A percentile compares a stretch with the other conserved stretches of the same genome.
Conservation (phyloP, 2,329 filamentous ascomycete species). For the Bretziella fagacearum region DNA sequence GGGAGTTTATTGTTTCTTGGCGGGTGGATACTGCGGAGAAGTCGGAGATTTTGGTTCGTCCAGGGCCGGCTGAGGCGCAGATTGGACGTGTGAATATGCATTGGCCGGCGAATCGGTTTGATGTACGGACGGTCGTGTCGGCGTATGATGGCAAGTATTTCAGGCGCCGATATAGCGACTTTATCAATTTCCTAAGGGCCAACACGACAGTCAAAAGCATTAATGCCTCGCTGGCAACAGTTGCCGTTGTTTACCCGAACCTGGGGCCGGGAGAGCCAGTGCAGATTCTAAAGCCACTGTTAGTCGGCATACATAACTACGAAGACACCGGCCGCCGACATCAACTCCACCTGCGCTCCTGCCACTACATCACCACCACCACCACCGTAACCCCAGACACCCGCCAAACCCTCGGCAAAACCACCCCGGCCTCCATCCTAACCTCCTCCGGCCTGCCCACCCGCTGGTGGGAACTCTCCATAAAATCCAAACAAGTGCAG, state of each 20-base stretch:
- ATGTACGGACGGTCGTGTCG: slow-evolving; percentile 1
- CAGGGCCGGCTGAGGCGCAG: slow-evolving; percentile 4
- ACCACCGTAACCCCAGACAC: background rate
- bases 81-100: slow-evolving; percentile 9
- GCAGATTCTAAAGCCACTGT: background rate
- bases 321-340: background rate
- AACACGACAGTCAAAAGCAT: background rate
- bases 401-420: background rate
- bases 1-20: slow-evolving; percentile 6
- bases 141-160: background rate
- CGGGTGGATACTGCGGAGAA: background rate
- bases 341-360: background rate
- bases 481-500: background rate
- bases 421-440: background rate
- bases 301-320: background rate
- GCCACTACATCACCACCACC: background rate
- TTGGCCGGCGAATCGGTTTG: slow-evolving; percentile 1
- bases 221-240: background rate
- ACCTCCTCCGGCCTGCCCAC: background rate
- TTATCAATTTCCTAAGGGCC: slow-evolving; percentile 3
- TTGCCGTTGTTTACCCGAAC: background rate
- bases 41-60: background rate
- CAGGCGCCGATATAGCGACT: background rate
- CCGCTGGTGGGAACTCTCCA: background rate
- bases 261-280: background rate